Conservation (phyloP, 1,139 yeast genomes). For the Pichia sp. region DNA sequence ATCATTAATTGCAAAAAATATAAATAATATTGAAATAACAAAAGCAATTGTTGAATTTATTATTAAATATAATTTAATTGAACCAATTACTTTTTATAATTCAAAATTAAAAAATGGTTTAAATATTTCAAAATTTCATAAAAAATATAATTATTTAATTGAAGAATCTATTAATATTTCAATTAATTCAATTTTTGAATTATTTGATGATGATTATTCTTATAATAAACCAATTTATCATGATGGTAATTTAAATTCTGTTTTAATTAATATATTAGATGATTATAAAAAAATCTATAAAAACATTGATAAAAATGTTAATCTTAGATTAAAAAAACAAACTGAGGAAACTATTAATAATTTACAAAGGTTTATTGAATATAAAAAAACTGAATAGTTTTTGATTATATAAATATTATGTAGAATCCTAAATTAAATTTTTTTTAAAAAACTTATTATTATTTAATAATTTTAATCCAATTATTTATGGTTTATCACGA, state of each 20-base stretch:
- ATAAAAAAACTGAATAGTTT: conserved; percentile 44
- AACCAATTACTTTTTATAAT: conserved; percentile 19
- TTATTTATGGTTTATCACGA: neutral
- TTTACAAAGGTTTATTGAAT: conserved; percentile 67
- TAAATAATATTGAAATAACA: conserved; percentile 16
- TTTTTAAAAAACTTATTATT: neutral
- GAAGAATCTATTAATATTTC: conserved; percentile 47
- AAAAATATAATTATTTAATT: conserved; percentile 22
- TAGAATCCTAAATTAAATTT: too few relatives aligned
- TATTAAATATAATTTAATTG: conserved; percentile 20
- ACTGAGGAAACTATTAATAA: conserved; percentile 67
- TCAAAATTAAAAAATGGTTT: conserved; percentile 9
- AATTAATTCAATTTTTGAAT: conserved; percentile 62
- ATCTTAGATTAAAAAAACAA: conserved; percentile 49
- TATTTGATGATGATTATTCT: conserved; percentile 70
- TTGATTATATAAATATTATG: neutral
- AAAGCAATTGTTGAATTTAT: conserved; percentile 21
- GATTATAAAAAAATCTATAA: conserved; percentile 49
- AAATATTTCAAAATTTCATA: conserved; percentile 18
- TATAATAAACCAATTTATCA: conserved; percentile 71
- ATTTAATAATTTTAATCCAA: neutral
- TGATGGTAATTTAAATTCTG: conserved; percentile 40
- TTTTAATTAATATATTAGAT: conserved; percentile 39
- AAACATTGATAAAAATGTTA: conserved; percentile 62
- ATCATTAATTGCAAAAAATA: conserved; percentile 43